Percentiles rank a stretch among this genome's conserved stretches.
phyloP scores from a whole-genome alignment of 306 rosid species.

The Begonia peltatifolia region DNA sequence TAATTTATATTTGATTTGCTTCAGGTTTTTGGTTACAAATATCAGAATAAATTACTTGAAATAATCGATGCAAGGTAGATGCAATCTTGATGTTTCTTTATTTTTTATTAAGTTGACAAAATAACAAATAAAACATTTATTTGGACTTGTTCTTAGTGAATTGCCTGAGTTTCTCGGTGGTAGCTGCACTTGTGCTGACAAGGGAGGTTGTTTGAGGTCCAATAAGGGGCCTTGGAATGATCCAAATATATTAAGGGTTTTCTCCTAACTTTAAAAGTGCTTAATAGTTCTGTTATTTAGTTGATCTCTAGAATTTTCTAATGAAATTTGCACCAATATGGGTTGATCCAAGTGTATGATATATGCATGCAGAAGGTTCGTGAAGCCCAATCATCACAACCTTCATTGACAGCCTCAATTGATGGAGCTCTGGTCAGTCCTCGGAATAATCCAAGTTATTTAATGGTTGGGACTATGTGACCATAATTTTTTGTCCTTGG shows the following conservation, averaged over 20 bases:
- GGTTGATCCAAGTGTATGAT: not conserved
- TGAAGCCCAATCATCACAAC: conserved; percentile 54
- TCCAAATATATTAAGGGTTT: conserved; percentile 64
- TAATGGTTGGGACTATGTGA: not conserved
- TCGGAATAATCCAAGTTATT: conserved; percentile 44
- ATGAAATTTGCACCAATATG: no score
- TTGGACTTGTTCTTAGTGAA: conserved; percentile 39
- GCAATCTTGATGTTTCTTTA: conserved; percentile 4
- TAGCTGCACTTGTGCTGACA: conserved; percentile 55
- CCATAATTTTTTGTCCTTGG: not conserved
- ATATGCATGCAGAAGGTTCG: conserved; percentile 48
- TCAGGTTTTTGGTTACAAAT: conserved; percentile 83
- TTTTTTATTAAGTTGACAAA: conserved; percentile 5
- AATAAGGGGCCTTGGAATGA: conserved; percentile 95
- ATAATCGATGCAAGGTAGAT: conserved; percentile 61
- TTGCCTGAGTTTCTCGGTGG: conserved; percentile 88
- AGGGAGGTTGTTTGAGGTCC: conserved; percentile 76
- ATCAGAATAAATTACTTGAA: conserved; percentile 65
- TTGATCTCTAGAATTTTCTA: not conserved
- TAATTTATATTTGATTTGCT: conserved; percentile 7
- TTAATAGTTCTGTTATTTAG: conserved; percentile 1
- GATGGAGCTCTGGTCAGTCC: conserved; percentile 36
- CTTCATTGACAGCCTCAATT: conserved; percentile 51
- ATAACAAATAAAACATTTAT: conserved; percentile 4
- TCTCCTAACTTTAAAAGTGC: conserved; percentile 2